These are phyloP conservation scores for Serendipita sp. DNA, from an alignment of 768 basidiomycete species.

Conservation along the genomic window DNA sequence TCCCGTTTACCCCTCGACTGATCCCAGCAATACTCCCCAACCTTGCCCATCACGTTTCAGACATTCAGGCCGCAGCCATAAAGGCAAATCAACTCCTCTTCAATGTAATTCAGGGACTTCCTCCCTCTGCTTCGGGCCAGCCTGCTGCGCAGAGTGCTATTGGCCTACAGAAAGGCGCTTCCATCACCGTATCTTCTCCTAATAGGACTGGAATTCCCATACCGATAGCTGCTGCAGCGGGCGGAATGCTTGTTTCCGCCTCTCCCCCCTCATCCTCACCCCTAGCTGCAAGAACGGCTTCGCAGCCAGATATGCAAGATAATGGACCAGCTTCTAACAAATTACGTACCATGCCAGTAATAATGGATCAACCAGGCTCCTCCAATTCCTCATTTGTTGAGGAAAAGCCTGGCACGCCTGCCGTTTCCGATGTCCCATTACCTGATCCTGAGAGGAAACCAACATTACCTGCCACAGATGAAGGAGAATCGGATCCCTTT, in stretches of 20 bases:
- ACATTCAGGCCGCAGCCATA: constrained; percentile 75
- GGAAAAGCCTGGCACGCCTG: not conserved
- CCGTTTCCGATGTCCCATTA: not conserved
- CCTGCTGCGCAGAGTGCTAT: not conserved
- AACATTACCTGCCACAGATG: constrained; percentile 12
- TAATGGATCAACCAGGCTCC: constrained; percentile 4
- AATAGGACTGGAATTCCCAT: constrained; percentile 5
- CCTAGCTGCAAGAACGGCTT: not conserved
- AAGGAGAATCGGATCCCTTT: constrained; percentile 52
- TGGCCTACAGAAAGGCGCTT: constrained; percentile 2
- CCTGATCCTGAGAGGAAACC: not conserved
- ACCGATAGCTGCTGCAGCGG: not conserved
- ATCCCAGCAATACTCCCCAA: constrained; percentile 88
- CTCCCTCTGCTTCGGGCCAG: constrained; percentile 36
- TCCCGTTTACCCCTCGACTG: constrained; percentile 85
- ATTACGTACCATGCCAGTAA: constrained; percentile 7
- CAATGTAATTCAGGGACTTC: constrained; percentile 71
- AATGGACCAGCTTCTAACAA: not conserved
- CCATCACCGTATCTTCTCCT: constrained; percentile 10
- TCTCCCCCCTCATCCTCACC: constrained; percentile 32
- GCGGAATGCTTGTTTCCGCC: constrained; percentile 12
- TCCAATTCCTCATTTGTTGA: constrained; percentile 4
- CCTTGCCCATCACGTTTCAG: constrained; percentile 75
- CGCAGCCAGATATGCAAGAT: not conserved
- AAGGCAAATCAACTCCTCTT: constrained; percentile 75